These are phyloP conservation scores for Tetrapisispora taiwanensis DNA, from an alignment of 805 yeast species.

Conservation along the genomic window DNA sequence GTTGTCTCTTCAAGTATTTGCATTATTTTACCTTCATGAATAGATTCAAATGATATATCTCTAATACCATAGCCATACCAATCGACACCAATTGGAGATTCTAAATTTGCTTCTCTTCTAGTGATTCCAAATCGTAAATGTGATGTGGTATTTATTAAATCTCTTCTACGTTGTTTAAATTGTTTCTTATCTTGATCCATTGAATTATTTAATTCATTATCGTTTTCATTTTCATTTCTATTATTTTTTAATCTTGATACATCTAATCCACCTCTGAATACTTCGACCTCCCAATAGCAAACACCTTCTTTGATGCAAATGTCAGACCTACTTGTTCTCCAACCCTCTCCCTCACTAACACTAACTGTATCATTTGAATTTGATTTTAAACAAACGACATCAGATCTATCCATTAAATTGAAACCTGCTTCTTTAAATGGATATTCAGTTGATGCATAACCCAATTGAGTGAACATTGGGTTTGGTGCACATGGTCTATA, in stretches of 20 bases:
- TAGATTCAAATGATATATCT: slow-evolving; percentile 62
- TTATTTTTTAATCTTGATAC: slow-evolving; percentile 10
- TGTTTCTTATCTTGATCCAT: not conserved
- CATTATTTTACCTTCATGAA: slow-evolving; percentile 40
- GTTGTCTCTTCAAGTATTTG: slow-evolving; percentile 40
- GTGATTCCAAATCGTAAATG: slow-evolving; percentile 81
- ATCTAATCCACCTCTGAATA: slow-evolving; percentile 30
- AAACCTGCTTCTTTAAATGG: slow-evolving; percentile 40
- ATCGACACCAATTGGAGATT: slow-evolving; percentile 93
- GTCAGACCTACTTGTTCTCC: slow-evolving; percentile 70
- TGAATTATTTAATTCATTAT: not conserved
- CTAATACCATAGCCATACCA: slow-evolving; percentile 88
- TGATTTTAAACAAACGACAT: slow-evolving; percentile 39
- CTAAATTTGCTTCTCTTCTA: slow-evolving; percentile 77
- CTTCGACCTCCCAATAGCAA: slow-evolving; percentile 69
- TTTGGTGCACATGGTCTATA: slow-evolving; percentile 72
- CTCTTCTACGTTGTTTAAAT: slow-evolving; percentile 12
- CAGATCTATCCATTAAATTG: slow-evolving; percentile 47
- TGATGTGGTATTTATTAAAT: slow-evolving; percentile 24
- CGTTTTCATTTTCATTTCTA: too few relatives aligned
- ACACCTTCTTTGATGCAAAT: slow-evolving; percentile 67
- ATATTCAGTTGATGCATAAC: slow-evolving; percentile 64
- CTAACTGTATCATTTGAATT: slow-evolving; percentile 23
- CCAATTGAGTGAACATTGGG: slow-evolving; percentile 42
- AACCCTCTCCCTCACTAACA: slow-evolving; percentile 59